Base-by-base conservation (phyloP, 345 rosid genomes). In the Streptanthus diversifolius region DNA sequence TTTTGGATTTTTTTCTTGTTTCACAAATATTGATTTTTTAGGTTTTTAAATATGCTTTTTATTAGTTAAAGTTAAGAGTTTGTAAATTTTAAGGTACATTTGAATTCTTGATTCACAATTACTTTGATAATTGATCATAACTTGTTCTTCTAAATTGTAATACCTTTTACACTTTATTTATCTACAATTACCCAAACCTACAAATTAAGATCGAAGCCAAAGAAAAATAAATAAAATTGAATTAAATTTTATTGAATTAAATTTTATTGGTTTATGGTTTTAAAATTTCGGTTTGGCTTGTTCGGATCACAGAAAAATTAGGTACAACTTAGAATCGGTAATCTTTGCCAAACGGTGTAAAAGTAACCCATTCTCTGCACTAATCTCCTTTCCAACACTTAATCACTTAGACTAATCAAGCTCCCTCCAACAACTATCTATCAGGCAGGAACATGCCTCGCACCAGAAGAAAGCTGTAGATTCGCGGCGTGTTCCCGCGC, bases 401-500 rank as follows among this genome's bases (percentile, higher is more conserved):
- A 53, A 25, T 27, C 58, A 53, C 58, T 53, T 29, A n/a, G 5
- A 53, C 36, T 53, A 53, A 53, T 7, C 33, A 53, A 53, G 32
- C 2, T 53, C 35, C 3, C 1, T 13, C 30, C 35, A 49, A 39
- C 32, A n/a, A 53, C 9, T 25, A 54, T 5, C 37, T 11, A 5
- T 61, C 70, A 79, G 15, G 64, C 82, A 48, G 13, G 75, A 54
- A 79, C 89, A 6, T 92, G 95, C 21, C 78, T 87, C 33, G 58
- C 79, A 63, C 80, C 80, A 1, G 87, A 76, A 18, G 86, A 58
- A 11, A 15, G 77, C 51, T 82, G 84, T 73, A 95, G 49, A 72
- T 32, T 71, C 5, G 86, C 85, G 3, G 96, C 93, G 52, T 85
- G 88, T 5, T 81, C 88, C 59, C 97, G 82, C 3, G 99, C 99